Base-by-base conservation (phyloP, 2,329 filamentous ascomycete species). In the Fonsecaea nubica region DNA sequence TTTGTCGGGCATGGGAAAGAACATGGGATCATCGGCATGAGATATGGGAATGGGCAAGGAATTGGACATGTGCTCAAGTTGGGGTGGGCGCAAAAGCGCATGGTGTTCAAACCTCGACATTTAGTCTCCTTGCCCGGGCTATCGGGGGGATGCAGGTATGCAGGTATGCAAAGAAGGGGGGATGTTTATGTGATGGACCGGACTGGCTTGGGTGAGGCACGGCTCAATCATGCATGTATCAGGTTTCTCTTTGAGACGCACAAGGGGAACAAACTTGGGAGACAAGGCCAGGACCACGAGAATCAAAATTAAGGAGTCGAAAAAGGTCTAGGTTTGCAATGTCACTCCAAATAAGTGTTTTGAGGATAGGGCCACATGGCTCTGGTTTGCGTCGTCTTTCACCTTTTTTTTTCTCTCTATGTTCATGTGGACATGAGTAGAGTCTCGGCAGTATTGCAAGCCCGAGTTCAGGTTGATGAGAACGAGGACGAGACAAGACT, bases 161-260 rank as follows among this genome's bases (percentile, higher is more conserved):
- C 15, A 10, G 25, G 45, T 5, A 42, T n/a, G 40, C 7, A 4
- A 42, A 21, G 21, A 25, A 10, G 45, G 18, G 9, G 25, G 25
- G 1, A 30, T 50, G 45, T 25, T 50, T 21, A 50, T 50, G 45
- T 50, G 45, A 25, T 25, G n/a, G n/a, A 50, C 18, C 15, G 9
- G 25, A 25, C 12, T 50, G 7, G 45, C 45, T 50, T 50, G 45
- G 45, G 25, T 25, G 45, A 50, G 18, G 18, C 9, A 50, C 18
- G 45, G 45, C 21, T 50, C 45, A 50, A 50, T 50, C 18, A 50
- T 50, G 45, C 45, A 25, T 50, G 45, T 50, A 50, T 50, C 45
- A 50, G 18, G 13, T 21, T 18, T 10, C 45, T 50, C 18, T 50
- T n/a, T 21, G 18, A 13, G 15, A 12, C 45, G 9, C 13, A 13